A percentile compares a stretch with the other conserved stretches of the same genome.
Conservation (phyloP, 805 yeast genomes). For the Komagataella kurtzmanii region DNA sequence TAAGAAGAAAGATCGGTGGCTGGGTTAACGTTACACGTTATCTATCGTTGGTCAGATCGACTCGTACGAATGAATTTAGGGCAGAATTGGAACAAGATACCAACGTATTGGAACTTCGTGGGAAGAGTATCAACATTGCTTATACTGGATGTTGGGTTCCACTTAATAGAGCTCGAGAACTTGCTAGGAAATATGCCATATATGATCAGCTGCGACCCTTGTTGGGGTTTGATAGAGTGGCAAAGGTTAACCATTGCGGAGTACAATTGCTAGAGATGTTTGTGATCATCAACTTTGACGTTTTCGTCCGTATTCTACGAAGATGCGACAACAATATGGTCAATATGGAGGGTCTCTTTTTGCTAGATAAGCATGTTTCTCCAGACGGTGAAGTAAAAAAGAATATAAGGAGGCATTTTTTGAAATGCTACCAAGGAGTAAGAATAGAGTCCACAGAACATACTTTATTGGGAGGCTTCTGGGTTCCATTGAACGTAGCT, state of each 20-base stretch:
- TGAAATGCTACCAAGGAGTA: constrained; percentile 4
- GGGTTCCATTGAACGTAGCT: constrained; percentile 10
- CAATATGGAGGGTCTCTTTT: constrained; percentile 13
- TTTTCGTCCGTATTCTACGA: constrained; percentile 12
- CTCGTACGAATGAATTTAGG: neutral
- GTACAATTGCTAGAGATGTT: constrained; percentile 12
- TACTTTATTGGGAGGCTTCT: constrained; percentile 16
- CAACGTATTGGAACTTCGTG: constrained; percentile 1
- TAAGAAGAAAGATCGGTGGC: constrained; percentile 10
- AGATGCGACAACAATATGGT: constrained; percentile 6
- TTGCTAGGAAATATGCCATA: constrained; percentile 9
- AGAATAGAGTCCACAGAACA: constrained; percentile 7
- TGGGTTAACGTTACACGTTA: constrained; percentile 10
- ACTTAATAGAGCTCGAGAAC: constrained; percentile 9
- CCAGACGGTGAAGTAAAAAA: constrained; percentile 5
- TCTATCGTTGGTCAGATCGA: neutral
- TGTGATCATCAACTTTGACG: constrained; percentile 6
- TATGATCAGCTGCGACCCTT: constrained; percentile 8
- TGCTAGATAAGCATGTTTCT: constrained; percentile 5
- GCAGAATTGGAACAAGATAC: neutral
- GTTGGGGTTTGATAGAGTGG: constrained; percentile 12
- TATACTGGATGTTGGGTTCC: constrained; percentile 12
- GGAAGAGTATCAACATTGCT: neutral
- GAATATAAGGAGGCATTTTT: constrained; percentile 7
- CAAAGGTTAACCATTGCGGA: constrained; percentile 11